Base-by-base conservation (phyloP, 2,329 filamentous ascomycete genomes). In the Thermoascus crustaceus region DNA sequence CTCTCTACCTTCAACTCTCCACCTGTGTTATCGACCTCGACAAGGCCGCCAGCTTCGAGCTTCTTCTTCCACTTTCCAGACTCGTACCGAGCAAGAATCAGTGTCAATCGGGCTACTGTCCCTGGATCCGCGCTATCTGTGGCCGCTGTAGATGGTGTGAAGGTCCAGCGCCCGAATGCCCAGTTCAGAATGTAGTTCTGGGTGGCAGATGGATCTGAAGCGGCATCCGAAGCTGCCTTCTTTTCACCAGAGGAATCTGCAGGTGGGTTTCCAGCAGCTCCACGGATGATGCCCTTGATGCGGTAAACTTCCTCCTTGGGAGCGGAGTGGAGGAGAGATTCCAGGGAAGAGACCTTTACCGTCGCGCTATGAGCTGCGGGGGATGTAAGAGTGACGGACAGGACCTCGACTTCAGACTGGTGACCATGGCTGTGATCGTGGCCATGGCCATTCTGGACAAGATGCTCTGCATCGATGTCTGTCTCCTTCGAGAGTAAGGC, bases 131-230 rank as follows among this genome's bases (percentile, higher is more conserved):
- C 50, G 2, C 47, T 48, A 34, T 57, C 49, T 1, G 53, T 49
- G 17, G 56, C 52, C 11, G 79, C 64, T 2, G 49, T 44, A 2
- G 55, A 59, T 4, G 75, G 70, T 2, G 87, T 93, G 54, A 89
- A 94, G 0, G 79, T 94, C 89, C 91, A 98, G 19, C 91, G 75
- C 1, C 87, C 87, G 63, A 98, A 98, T 0, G 91, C 91, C 91
- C 91, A 98, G 59, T 98, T 98, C 40, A 98, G 73, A 29, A 98
- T 94, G 55, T 91, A 95, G 37, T 84, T 71, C 10, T 61, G 59
- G 19, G 38, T 21, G 31, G 20, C 21, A 30, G 36, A 9, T 34
- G 38, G 7, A 36, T 47, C 25, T 46, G 43, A 32, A 11, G 38
- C 18, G 11, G 34, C 7, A 26, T 27, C 29, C 30, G 44, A 64